These are phyloP conservation scores for Mesostigma viride DNA, from an alignment of 139 green algal genomes.

Conservation along the genomic window DNA sequence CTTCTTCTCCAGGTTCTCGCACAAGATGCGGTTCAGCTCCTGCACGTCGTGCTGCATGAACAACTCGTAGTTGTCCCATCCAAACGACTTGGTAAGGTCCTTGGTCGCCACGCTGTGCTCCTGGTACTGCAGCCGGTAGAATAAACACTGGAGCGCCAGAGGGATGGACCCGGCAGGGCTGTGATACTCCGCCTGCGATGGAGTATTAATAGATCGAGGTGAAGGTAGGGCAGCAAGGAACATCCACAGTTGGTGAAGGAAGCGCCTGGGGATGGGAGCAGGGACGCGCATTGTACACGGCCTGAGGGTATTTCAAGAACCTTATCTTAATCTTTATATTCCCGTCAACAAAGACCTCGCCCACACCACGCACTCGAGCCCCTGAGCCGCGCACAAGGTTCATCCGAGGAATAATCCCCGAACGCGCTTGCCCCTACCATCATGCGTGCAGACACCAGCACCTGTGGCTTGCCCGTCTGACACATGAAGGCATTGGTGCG, in stretches of 20 bases:
- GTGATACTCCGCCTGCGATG: conserved; percentile 79
- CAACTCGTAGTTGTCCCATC: conserved; percentile 80
- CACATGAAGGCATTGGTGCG: too few species aligned
- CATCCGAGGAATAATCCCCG: too few species aligned
- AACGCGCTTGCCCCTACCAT: too few species aligned
- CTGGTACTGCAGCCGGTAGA: conserved; percentile 89
- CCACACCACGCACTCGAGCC: too few species aligned
- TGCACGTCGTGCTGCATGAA: conserved; percentile 99
- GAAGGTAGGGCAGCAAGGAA: not conserved
- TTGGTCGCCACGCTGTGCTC: conserved; percentile 70
- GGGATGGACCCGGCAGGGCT: conserved; percentile 58
- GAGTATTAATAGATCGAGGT: not conserved
- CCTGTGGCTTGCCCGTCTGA: too few species aligned
- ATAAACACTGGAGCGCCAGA: conserved; percentile 88
- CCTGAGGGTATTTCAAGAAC: too few species aligned
- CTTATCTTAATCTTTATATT: too few species aligned
- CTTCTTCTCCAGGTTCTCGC: conserved; percentile 93
- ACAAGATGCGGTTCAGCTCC: conserved; percentile 91
- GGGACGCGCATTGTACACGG: too few species aligned
- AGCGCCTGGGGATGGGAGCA: not conserved
- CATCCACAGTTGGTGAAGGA: not conserved
- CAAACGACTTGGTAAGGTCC: conserved; percentile 91
- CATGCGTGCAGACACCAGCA: too few species aligned
- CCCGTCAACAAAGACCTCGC: too few species aligned
- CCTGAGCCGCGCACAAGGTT: too few species aligned